Evolutionary conservation across 208 protist genomes (phyloP).

Genomic region (Trichomonas tenax): DNA sequence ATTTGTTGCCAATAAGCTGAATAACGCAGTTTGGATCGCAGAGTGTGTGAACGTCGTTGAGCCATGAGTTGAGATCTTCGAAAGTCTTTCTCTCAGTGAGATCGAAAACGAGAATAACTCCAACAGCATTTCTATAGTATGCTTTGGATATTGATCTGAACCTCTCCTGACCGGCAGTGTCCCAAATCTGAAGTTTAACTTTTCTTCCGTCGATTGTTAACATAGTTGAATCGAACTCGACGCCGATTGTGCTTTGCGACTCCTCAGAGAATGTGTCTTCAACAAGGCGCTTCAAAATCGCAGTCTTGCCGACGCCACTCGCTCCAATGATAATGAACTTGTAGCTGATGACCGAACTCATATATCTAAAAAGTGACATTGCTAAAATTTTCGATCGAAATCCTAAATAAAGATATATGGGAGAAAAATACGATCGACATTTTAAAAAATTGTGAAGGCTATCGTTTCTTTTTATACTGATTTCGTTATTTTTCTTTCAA

Average conservation of each 20-base stretch:
- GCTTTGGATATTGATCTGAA: neutral
- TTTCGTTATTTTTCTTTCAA: too few relatives aligned
- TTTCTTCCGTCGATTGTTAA: neutral
- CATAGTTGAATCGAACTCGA: neutral
- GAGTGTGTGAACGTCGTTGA: neutral
- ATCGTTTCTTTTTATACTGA: too few relatives aligned
- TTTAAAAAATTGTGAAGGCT: too few relatives aligned
- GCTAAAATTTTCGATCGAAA: too few relatives aligned
- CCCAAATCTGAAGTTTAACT: neutral
- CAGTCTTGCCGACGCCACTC: neutral
- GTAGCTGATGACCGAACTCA: neutral
- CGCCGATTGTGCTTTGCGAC: neutral
- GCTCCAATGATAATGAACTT: neutral
- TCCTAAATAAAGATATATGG: too few relatives aligned
- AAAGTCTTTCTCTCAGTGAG: neutral
- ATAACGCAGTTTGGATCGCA: neutral
- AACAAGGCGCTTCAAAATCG: neutral
- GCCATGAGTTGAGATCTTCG: neutral
- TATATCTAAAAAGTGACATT: neutral
- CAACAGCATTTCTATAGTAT: neutral
- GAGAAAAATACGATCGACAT: too few relatives aligned
- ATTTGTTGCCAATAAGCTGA: neutral
- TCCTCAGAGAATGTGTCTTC: neutral
- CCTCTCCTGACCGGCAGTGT: neutral
- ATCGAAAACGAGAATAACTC: neutral